Percentiles rank a stretch among this genome's conserved stretches.
These are phyloP conservation scores for Fraxinus paxiana DNA, from an alignment of 305 asterid species.

Conservation along the genomic window DNA sequence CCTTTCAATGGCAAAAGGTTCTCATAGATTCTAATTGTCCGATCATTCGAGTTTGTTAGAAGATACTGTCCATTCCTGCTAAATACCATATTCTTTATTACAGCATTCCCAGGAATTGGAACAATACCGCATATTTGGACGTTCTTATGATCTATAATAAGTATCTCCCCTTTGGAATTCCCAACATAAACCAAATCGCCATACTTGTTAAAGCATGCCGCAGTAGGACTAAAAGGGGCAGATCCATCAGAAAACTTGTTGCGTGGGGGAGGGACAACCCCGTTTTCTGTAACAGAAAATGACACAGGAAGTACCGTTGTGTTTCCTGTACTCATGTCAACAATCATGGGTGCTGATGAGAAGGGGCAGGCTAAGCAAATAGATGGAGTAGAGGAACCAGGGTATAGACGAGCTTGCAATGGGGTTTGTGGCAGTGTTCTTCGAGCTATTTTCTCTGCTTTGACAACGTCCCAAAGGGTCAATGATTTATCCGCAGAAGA, in stretches of 20 bases:
- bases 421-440: constrained; percentile 64
- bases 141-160: constrained; percentile 52
- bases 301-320: constrained; percentile 66
- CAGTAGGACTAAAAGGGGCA: constrained; percentile 74
- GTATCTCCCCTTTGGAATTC: constrained; percentile 83
- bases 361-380: constrained; percentile 81
- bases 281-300: constrained; percentile 45
- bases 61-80: constrained; percentile 79
- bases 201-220: constrained; percentile 77
- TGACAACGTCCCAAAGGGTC: constrained; percentile 81
- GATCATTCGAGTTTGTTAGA: constrained; percentile 76
- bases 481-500: constrained; percentile 83
- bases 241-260: constrained; percentile 77
- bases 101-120: constrained; percentile 61
- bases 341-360: constrained; percentile 80
- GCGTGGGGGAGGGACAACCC: constrained; percentile 46
- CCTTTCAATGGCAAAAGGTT: constrained; percentile 69
- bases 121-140: constrained; percentile 51
- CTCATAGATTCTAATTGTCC: constrained; percentile 71
- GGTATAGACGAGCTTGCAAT: constrained; percentile 77
- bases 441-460: constrained; percentile 68
- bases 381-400: constrained; percentile 67
- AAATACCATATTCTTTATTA: constrained; percentile 78
- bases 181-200: constrained; percentile 85
- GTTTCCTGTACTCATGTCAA: constrained; percentile 49